Conservation (phyloP, 441 rosid genomes). For the Erodium trifolium region DNA sequence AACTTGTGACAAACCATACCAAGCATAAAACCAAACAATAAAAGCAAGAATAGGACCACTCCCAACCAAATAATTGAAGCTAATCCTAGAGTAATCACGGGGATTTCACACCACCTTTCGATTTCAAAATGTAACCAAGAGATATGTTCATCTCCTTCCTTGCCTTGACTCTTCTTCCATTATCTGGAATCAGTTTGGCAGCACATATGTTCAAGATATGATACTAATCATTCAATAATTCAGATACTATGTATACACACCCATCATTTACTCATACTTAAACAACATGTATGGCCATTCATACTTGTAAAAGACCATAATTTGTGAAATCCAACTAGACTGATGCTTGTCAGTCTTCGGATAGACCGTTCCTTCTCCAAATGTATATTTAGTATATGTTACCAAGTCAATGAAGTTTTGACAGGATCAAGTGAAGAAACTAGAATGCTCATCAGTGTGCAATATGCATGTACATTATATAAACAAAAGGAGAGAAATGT, state of each 20-base stretch:
- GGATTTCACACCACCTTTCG: not conserved
- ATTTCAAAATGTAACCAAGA: not conserved
- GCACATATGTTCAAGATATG: not conserved
- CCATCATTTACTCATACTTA: too few species aligned
- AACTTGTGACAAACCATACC: conserved; percentile 5
- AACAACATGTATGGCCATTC: too few species aligned
- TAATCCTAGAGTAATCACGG: not conserved
- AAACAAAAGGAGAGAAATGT: not conserved
- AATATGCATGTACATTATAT: not conserved
- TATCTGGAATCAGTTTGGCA: not conserved
- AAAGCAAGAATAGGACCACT: conserved; percentile 1
- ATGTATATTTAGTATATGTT: not conserved
- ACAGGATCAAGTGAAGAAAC: not conserved
- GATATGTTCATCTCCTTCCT: not conserved
- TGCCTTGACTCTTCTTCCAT: not conserved
- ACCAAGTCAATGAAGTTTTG: not conserved
- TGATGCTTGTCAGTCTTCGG: not conserved
- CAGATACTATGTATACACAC: not conserved
- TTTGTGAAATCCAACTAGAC: not conserved
- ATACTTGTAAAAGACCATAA: not conserved
- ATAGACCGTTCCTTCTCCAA: not conserved
- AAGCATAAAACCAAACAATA: conserved; percentile 8
- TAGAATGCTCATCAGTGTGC: not conserved
- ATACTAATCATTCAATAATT: not conserved
- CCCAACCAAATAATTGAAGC: conserved; percentile 2